These are phyloP conservation scores for Blastomyces emzantsi DNA, from an alignment of 2,329 filamentous ascomycete genomes.

Conservation along the genomic window DNA sequence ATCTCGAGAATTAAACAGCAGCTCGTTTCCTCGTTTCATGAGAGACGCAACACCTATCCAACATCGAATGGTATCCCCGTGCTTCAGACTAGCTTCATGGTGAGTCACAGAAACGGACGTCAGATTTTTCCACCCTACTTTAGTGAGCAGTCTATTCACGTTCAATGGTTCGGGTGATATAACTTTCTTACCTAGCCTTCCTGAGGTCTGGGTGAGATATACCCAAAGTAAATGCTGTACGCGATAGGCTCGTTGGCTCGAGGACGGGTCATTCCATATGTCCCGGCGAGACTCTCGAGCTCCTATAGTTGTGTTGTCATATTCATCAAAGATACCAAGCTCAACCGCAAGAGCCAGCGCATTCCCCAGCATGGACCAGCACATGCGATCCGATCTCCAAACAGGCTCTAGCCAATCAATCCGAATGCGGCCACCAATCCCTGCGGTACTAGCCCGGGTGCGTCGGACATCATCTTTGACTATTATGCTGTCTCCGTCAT, in stretches of 20 bases:
- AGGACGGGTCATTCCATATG: constrained; percentile 24
- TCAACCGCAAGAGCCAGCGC: constrained; percentile 46
- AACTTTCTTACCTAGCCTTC: constrained; percentile 43
- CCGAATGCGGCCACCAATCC: constrained; percentile 38
- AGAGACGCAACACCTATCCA: constrained; percentile 81
- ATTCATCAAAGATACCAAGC: constrained; percentile 43
- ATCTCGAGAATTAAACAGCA: constrained; percentile 69
- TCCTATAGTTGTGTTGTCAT: constrained; percentile 35
- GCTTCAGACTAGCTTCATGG: constrained; percentile 16
- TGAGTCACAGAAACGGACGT: constrained; percentile 17
- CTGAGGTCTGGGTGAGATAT: constrained; percentile 45
- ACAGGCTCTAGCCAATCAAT: constrained; percentile 48
- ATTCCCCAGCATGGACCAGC: constrained; percentile 51
- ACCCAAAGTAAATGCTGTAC: constrained; percentile 37
- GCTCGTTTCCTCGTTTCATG: constrained; percentile 76
- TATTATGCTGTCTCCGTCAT: constrained; percentile 47
- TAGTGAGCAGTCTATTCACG: constrained; percentile 20
- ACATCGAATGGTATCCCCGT: constrained; percentile 36
- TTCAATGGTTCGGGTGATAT: constrained; percentile 30
- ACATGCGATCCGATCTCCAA: constrained; percentile 49
- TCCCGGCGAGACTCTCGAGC: constrained; percentile 18
- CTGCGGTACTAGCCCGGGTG: constrained; percentile 24
- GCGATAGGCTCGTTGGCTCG: constrained; percentile 27
- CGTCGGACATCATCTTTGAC: constrained; percentile 41
- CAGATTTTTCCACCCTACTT: constrained; percentile 19